Conservation (phyloP, 805 yeast genomes). For the Yarrowia phangngaensis region DNA sequence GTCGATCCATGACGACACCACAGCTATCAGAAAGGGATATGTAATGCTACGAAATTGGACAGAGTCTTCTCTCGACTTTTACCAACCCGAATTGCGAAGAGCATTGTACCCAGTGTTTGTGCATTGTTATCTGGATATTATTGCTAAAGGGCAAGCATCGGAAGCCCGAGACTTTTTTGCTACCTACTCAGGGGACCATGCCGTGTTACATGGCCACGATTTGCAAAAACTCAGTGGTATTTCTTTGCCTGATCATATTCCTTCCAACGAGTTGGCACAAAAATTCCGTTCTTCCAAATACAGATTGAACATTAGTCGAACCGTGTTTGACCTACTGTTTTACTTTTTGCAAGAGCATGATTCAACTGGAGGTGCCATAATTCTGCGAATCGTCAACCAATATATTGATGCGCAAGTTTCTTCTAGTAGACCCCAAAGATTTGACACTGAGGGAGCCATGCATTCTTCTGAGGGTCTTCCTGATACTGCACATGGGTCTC, state of each 20-base stretch:
- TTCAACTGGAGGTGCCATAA: constrained; percentile 82
- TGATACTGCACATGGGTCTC: constrained; percentile 35
- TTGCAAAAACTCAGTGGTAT: constrained; percentile 67
- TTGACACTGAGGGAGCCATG: constrained; percentile 40
- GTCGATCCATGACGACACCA: constrained; percentile 31
- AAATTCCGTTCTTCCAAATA: constrained; percentile 71
- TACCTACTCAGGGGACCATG: constrained; percentile 68
- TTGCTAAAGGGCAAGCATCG: constrained; percentile 54
- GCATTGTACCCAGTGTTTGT: constrained; percentile 89
- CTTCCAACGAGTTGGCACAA: constrained; percentile 77
- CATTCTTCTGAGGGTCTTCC: constrained; percentile 45
- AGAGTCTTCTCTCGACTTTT: constrained; percentile 83
- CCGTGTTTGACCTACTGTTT: constrained; percentile 76
- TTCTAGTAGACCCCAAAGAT: constrained; percentile 39
- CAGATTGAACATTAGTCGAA: constrained; percentile 69
- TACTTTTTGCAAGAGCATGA: constrained; percentile 90
- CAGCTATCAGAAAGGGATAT: constrained; percentile 59
- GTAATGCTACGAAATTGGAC: constrained; percentile 81
- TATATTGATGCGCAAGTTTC: constrained; percentile 51
- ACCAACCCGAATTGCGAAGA: constrained; percentile 78
- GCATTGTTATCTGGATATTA: constrained; percentile 77
- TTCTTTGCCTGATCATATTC: constrained; percentile 72
- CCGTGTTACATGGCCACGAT: constrained; percentile 72
- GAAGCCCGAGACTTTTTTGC: constrained; percentile 73
- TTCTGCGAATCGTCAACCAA: constrained; percentile 82